Percentiles rank a stretch among this genome's conserved stretches.
These are phyloP conservation scores for Penicillium glabrum DNA, from an alignment of 2,329 filamentous ascomycete species.

Conservation along the genomic window DNA sequence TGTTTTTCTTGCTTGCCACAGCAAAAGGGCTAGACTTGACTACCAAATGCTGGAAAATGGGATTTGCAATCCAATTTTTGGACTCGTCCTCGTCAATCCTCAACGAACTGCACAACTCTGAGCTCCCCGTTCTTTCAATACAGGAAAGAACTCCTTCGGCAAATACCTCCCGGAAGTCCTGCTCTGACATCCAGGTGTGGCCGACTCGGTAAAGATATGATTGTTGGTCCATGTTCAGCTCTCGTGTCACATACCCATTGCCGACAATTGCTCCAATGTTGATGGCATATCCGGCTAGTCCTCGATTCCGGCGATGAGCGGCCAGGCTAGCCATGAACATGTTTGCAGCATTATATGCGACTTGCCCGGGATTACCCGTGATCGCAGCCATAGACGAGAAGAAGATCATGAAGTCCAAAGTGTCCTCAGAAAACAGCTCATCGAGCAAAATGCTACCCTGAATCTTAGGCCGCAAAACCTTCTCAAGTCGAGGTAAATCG, in stretches of 20 bases:
- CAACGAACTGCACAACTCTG: constrained; percentile 19
- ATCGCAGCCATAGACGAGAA: constrained; percentile 41
- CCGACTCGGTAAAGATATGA: constrained; percentile 22
- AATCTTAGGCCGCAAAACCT: constrained; percentile 38
- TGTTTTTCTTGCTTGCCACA: constrained; percentile 13
- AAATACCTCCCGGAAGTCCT: constrained; percentile 32
- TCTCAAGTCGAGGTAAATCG: constrained; percentile 21
- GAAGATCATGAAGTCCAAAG: constrained; percentile 46
- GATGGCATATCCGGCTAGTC: constrained; percentile 18
- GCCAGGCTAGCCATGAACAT: constrained; percentile 37
- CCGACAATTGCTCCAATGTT: constrained; percentile 22
- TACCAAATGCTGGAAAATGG: constrained; percentile 24
- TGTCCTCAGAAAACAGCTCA: constrained; percentile 22
- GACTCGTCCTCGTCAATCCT: constrained; percentile 24
- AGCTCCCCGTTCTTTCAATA: constrained; percentile 4
- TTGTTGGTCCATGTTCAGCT: constrained; percentile 22
- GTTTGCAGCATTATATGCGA: constrained; percentile 42
- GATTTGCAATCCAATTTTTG: constrained; percentile 21
- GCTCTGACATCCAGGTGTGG: constrained; percentile 28
- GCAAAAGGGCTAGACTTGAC: constrained; percentile 12
- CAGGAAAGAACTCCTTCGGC: constrained; percentile 31
- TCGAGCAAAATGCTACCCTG: constrained; percentile 21
- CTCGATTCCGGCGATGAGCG: constrained; percentile 14
- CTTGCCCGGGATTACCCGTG: constrained; percentile 33
- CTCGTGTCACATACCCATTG: constrained; percentile 21